Conservation (phyloP, 768 basidiomycete genomes). For the Leccinum boreale region DNA sequence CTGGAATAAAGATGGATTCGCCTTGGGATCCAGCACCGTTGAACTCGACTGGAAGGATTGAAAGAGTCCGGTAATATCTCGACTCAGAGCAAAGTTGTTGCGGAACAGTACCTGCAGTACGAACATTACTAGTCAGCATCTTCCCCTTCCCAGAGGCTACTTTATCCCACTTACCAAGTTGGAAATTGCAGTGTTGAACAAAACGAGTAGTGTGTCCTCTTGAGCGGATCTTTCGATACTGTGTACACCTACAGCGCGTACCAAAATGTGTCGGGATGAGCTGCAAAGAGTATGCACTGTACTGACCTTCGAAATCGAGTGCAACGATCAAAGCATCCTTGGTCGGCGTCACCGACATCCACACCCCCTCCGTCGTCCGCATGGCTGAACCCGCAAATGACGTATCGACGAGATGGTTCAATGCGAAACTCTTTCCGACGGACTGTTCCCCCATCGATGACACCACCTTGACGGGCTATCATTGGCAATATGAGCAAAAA, state of each 20-base stretch:
- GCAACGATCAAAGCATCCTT: conserved; percentile 52
- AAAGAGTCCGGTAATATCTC: conserved; percentile 59
- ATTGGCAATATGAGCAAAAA: background rate
- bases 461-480: conserved; percentile 58
- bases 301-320: conserved; percentile 59
- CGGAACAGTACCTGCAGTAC: conserved; percentile 54
- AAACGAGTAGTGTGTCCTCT: conserved; percentile 59
- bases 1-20: conserved; percentile 57
- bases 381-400: conserved; percentile 66
- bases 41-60: conserved; percentile 61
- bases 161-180: conserved; percentile 51
- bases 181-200: conserved; percentile 65
- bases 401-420: conserved; percentile 61
- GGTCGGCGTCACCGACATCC: conserved; percentile 66
- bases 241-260: conserved; percentile 43
- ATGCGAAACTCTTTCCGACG: conserved; percentile 56
- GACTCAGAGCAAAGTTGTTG: conserved; percentile 60
- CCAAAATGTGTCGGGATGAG: background rate
- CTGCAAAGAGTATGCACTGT: accelerated
- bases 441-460: conserved; percentile 71
- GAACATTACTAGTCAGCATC: background rate
- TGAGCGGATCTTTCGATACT: conserved; percentile 62
- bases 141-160: too few relatives aligned
- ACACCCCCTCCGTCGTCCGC: conserved; percentile 66
- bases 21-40: conserved; percentile 52